Conservation (phyloP, 768 basidiomycete species). For the Leccinum disarticulatum region DNA sequence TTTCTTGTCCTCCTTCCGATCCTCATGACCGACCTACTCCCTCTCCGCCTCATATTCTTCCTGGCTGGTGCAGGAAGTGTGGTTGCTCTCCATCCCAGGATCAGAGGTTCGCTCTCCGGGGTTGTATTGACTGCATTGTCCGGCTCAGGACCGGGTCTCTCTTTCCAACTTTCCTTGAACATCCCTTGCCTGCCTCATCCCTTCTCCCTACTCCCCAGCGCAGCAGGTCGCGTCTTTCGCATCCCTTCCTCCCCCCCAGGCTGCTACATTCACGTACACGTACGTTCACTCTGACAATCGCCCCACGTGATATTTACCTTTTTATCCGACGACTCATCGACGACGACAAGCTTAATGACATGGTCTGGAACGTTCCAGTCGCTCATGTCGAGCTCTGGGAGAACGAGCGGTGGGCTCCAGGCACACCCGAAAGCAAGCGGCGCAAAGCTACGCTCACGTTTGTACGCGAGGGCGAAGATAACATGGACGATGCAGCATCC, state of each 20-base stretch:
- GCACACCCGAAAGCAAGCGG: neutral
- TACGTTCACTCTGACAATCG: neutral
- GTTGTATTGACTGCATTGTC: slow-evolving; percentile 1
- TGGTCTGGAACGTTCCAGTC: neutral
- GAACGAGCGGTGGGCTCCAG: neutral
- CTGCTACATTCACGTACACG: neutral
- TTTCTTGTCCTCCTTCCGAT: slow-evolving; percentile 44
- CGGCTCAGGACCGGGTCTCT: slow-evolving; percentile 19
- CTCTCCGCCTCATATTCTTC: slow-evolving; percentile 47
- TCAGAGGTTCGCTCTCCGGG: slow-evolving; percentile 2
- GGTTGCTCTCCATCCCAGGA: slow-evolving; percentile 12
- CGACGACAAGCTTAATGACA: neutral
- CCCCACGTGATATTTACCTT: neutral
- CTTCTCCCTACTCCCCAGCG: neutral
- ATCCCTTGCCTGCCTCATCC: slow-evolving; percentile 9
- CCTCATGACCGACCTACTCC: slow-evolving; percentile 41
- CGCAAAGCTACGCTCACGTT: neutral
- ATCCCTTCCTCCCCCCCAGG: neutral
- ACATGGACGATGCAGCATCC: neutral
- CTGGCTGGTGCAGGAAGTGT: slow-evolving; percentile 19
- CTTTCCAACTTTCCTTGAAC: slow-evolving; percentile 11
- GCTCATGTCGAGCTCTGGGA: neutral
- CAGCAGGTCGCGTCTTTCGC: neutral
- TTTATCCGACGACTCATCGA: neutral
- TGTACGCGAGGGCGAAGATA: neutral